phyloP scores from a whole-genome alignment of 2,329 filamentous ascomycete genomes.

The Tolypocladium inflatum region DNA sequence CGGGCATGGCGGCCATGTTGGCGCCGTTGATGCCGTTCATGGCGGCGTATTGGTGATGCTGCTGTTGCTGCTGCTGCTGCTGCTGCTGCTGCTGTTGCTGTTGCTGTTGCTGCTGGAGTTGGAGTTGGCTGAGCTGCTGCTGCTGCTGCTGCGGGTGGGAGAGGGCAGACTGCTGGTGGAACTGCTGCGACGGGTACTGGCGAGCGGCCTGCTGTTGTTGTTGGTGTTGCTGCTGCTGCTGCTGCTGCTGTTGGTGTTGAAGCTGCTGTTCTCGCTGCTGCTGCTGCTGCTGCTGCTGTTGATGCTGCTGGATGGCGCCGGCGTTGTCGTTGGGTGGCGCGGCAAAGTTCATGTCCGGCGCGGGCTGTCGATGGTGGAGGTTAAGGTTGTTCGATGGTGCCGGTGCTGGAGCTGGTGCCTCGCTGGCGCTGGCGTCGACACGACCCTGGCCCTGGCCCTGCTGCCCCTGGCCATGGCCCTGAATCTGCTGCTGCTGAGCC shows the following conservation, averaged over 20 bases:
- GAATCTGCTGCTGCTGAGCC: background rate
- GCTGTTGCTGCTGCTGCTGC: conserved; percentile 4
- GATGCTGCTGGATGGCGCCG: background rate
- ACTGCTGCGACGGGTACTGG: conserved; percentile 1
- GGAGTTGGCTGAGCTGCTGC: conserved; percentile 3
- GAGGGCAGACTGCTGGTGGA: conserved; percentile 1
- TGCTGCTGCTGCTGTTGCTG: conserved; percentile 6
- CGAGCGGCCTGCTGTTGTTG: background rate
- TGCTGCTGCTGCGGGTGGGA: conserved; percentile 2
- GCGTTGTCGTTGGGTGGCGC: conserved; percentile 13
- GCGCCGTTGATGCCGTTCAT: conserved; percentile 44
- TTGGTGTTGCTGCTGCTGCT: background rate
- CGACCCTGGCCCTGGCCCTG: background rate
- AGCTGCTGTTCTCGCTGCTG: background rate
- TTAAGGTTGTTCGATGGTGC: background rate
- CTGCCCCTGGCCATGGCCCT: background rate
- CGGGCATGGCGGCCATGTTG: conserved; percentile 34
- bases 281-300: background rate
- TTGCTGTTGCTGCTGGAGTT: conserved; percentile 7
- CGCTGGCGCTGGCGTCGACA: background rate
- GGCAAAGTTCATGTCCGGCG: conserved; percentile 22
- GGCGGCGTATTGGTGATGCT: conserved; percentile 9
- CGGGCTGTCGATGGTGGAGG: conserved; percentile 1
- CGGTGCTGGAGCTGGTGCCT: background rate
- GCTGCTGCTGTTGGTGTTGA: background rate